phyloP scores from a whole-genome alignment of 768 basidiomycete species.

The Flagelloscypha sp. region DNA sequence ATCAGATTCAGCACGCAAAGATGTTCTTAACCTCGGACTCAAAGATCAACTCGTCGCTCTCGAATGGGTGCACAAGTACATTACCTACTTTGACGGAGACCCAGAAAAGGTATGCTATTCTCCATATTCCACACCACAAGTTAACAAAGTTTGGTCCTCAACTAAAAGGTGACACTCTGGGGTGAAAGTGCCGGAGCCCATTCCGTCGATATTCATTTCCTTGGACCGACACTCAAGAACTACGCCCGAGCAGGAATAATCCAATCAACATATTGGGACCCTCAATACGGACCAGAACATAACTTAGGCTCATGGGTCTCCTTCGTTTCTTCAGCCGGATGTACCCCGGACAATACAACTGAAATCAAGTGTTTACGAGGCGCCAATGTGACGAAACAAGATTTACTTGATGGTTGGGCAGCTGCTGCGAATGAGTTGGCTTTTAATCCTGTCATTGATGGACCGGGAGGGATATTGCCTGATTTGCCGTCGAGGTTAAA shows the following conservation, averaged over 20 bases:
- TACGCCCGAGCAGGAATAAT: slow-evolving; percentile 28
- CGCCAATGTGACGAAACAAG: slow-evolving; percentile 18
- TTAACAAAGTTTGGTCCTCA: too few relatives aligned
- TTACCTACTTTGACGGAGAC: slow-evolving; percentile 32
- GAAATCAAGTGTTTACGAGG: slow-evolving; percentile 20
- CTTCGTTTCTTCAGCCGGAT: too few relatives aligned
- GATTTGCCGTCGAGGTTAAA: slow-evolving; percentile 29
- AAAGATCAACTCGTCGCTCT: slow-evolving; percentile 28
- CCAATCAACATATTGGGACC: slow-evolving; percentile 6
- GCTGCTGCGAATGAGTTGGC: slow-evolving; percentile 21
- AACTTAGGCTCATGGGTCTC: slow-evolving; percentile 2
- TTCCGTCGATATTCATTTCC: slow-evolving; percentile 29
- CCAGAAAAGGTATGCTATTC: too few relatives aligned
- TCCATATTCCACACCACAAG: too few relatives aligned
- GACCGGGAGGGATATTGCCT: slow-evolving; percentile 28
- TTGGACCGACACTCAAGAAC: slow-evolving; percentile 24
- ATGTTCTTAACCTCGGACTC: too few relatives aligned
- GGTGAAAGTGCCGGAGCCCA: slow-evolving; percentile 53
- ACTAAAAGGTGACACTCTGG: slow-evolving; percentile 36
- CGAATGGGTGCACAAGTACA: slow-evolving; percentile 26
- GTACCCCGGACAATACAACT: too few relatives aligned
- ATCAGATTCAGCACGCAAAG: too few relatives aligned
- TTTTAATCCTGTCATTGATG: slow-evolving; percentile 35
- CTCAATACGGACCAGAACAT: slow-evolving; percentile 2
- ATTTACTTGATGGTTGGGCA: slow-evolving; percentile 19